Base-by-base conservation (phyloP, 2,329 filamentous ascomycete species). In the Bipolaris cookei region DNA sequence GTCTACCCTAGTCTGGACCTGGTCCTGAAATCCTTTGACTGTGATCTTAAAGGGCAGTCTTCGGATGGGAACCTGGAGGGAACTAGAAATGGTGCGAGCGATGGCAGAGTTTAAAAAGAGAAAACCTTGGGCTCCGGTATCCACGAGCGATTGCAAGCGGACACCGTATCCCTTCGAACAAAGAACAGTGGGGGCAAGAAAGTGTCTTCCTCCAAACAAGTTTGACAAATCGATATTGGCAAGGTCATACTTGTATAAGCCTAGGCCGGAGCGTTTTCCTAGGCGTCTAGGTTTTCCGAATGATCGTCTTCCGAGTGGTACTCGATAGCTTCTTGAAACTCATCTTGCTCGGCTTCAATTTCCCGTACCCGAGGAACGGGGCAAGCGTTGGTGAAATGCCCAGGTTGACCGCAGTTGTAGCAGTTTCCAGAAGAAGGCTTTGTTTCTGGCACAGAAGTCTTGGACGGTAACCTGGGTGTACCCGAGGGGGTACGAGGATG, bases 121-220 rank as follows among this genome's bases (percentile, higher is more conserved):
- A 8, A 38, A 38, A n/a, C 35, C 35, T 16, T 37, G 16, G 34
- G 34, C 34, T 37, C 14, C 16, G 16, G 34, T 37, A 16, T 37
- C 14, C n/a, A 37, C 35, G 18, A 38, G 35, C 1, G n/a, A 38
- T 6, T 38, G 3, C 8, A 38, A n/a, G 35, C 35, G 18, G 16
- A 38, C 35, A 4, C 35, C n/a, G 5, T 38, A 38, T 4, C 35
- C n/a, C 35, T 38, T 38, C n/a, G n/a, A 38, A 18, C 10, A 42
- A 13, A 42, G 20, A 23, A 42, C n/a, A n/a, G 39, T 42, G 13
- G 16, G 11, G 16, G 45, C 18, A 20, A n/a, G n/a, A 14, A 48
- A 48, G 18, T 48, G 28, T 18, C 38, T 48, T 21, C 45, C 45
- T 48, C 45, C n/a, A 38, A 48, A 37, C 18, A 48, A 37, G 28